phyloP scores from a whole-genome alignment of 73 alveolate genomes.

The Diophrys appendiculata region DNA sequence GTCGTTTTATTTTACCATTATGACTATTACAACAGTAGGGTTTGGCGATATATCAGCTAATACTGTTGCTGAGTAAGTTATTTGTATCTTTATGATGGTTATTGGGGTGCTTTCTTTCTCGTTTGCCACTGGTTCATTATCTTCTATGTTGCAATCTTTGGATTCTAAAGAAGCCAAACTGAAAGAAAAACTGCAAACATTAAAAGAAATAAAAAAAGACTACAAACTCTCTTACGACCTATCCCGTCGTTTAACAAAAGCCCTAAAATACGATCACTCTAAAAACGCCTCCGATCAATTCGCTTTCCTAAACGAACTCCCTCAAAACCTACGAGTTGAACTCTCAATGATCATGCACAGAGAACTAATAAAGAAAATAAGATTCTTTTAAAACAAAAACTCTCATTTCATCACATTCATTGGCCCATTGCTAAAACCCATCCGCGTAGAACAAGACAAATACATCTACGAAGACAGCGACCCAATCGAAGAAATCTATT shows the following conservation, averaged over 20 bases:
- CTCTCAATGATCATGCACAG: conserved; percentile 66
- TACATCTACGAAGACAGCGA: conserved; percentile 71
- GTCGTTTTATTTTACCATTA: conserved; percentile 20
- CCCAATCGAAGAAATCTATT: conserved; percentile 63
- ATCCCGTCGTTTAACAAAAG: conserved; percentile 32
- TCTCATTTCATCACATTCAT: conserved; percentile 66
- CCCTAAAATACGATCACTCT: conserved; percentile 62
- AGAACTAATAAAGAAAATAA: conserved; percentile 48
- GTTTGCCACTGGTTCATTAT: conserved; percentile 21
- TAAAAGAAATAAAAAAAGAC: conserved; percentile 5
- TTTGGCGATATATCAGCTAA: conserved; percentile 42
- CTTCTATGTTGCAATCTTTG: conserved; percentile 3
- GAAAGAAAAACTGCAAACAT: conserved; percentile 7
- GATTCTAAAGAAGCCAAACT: conserved; percentile 37
- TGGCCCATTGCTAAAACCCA: conserved; percentile 74
- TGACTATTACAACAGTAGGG: conserved; percentile 41
- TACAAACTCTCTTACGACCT: conserved; percentile 43
- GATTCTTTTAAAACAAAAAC: conserved; percentile 56
- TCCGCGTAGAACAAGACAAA: conserved; percentile 42
- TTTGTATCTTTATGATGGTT: conserved; percentile 44
- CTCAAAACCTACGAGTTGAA: conserved; percentile 84
- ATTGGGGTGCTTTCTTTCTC: conserved; percentile 31
- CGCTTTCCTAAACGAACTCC: conserved; percentile 83
- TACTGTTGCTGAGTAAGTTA: conserved; percentile 37
- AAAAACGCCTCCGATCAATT: conserved; percentile 57